Base-by-base conservation (phyloP, 306 rosid genomes). In the Neltuma alba region DNA sequence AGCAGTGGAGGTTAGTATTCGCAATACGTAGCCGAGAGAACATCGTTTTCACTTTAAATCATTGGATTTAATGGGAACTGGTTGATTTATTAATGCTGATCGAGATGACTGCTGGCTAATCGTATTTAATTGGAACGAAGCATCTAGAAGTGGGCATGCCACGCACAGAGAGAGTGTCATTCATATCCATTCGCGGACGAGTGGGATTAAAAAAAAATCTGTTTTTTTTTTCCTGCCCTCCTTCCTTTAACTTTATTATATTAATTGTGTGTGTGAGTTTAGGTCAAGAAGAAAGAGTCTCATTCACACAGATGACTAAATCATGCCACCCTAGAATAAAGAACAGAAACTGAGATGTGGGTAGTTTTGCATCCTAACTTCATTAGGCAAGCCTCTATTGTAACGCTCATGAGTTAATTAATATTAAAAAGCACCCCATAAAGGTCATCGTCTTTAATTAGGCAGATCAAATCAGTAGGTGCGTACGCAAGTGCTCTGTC, bases 371-470 rank as follows among this genome's bases (percentile, higher is more conserved):
- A n/a, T n/a, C n/a, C n/a, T n/a, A n/a, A n/a, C n/a, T n/a, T n/a
- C n/a, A n/a, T n/a, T n/a, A n/a, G 78, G 48, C 57, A 76, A 8
- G 21, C 30, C 61, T 2, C 11, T n/a, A 9, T 9, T 54, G 13
- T 54, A 75, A 68, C 16, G 25, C 12, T 65, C 38, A 12, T 57
- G 23, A 25, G 11, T 70, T 76, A 77, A 74, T 80, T 80, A 64
- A 67, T 48, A n/a, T 33, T 72, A 66, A 85, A 66, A 85, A 73
- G 72, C 52, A 25, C 77, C 12, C 44, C 27, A 60, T 63, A 81
- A 77, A 84, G 75, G 70, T 50, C 10, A 18, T 80, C 69, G 69
- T 3, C 80, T 80, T 76, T 80, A 72, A 55, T 72, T 48, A 85
- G 76, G 77, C 81, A 57, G 31, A 80, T 55, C 70, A 37, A 37